phyloP scores from a whole-genome alignment of 2,329 filamentous ascomycete genomes.

The Diaporthe aspalathi region DNA sequence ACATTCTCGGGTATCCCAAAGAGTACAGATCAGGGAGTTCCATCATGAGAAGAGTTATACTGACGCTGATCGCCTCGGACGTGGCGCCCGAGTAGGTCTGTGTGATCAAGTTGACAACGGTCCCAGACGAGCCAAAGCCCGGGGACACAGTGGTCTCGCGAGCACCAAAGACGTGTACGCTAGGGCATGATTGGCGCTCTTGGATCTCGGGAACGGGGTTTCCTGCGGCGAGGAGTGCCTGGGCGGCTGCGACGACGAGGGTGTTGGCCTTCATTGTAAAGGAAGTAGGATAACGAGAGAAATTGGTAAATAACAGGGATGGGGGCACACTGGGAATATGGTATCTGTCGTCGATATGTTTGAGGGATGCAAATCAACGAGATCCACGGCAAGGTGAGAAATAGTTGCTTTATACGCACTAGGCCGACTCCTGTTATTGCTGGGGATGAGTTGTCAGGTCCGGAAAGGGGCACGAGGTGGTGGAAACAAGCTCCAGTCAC shows the following conservation, averaged over 20 bases:
- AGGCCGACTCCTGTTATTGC: neutral
- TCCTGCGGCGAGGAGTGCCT: constrained; percentile 38
- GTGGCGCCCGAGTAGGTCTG: constrained; percentile 58
- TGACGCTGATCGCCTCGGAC: constrained; percentile 54
- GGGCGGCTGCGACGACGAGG: constrained; percentile 34
- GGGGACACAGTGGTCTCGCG: constrained; percentile 60
- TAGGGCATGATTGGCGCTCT: constrained; percentile 54
- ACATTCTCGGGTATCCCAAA: too few relatives aligned
- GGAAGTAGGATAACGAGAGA: neutral
- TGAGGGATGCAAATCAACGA: neutral
- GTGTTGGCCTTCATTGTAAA: constrained; percentile 39
- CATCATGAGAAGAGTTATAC: too few relatives aligned
- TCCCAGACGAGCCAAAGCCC: constrained; percentile 57
- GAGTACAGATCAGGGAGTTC: too few relatives aligned
- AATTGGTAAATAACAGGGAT: too few relatives aligned
- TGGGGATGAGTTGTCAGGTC: neutral
- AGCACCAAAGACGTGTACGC: constrained; percentile 62
- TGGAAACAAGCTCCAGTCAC: constrained; percentile 14
- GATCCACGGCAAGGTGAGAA: neutral
- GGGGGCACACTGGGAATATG: too few relatives aligned
- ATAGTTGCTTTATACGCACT: constrained; percentile 8
- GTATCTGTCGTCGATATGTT: neutral
- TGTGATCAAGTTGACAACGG: constrained; percentile 59
- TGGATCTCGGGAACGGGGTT: constrained; percentile 42
- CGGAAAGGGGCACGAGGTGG: neutral